Conservation (phyloP, 306 rosid genomes). For the Prunus fruticosa region DNA sequence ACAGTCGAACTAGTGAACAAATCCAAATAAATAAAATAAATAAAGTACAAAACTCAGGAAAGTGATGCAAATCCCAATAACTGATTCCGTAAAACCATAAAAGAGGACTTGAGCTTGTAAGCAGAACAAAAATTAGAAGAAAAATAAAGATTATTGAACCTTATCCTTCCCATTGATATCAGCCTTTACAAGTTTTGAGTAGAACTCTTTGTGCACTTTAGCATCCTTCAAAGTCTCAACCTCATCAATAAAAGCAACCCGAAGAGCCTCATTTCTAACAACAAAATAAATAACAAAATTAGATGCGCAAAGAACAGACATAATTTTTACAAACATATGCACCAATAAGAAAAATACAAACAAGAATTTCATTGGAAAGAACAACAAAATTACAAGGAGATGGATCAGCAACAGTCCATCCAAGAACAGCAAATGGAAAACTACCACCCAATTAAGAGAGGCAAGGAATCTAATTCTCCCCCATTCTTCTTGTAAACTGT, state of each 20-base stretch:
- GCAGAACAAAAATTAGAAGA: background rate
- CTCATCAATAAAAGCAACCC: slow-evolving; percentile 85
- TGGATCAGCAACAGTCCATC: background rate
- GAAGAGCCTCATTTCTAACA: slow-evolving; percentile 90
- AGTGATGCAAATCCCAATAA: background rate
- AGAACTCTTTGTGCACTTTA: slow-evolving; percentile 60
- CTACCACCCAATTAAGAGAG: background rate
- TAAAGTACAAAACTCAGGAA: background rate
- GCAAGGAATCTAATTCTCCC: background rate
- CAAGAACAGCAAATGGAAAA: background rate
- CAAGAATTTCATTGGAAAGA: background rate
- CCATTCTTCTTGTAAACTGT: background rate
- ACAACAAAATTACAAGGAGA: background rate
- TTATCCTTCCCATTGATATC: slow-evolving; percentile 90
- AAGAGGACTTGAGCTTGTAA: background rate
- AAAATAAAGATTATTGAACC: slow-evolving; percentile 44
- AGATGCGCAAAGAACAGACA: slow-evolving; percentile 1
- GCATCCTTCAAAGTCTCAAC: slow-evolving; percentile 81
- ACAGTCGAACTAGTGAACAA: background rate
- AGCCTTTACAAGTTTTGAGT: slow-evolving; percentile 89
- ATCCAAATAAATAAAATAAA: background rate
- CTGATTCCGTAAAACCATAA: background rate
- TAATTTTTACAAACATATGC: background rate
- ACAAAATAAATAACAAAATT: slow-evolving; percentile 11
- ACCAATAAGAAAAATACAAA: background rate